Evolutionary conservation across 2,329 filamentous ascomycete genomes (phyloP), one percentile per base, ranked within the genome.

Genomic region (Scedosporium boydii): DNA sequence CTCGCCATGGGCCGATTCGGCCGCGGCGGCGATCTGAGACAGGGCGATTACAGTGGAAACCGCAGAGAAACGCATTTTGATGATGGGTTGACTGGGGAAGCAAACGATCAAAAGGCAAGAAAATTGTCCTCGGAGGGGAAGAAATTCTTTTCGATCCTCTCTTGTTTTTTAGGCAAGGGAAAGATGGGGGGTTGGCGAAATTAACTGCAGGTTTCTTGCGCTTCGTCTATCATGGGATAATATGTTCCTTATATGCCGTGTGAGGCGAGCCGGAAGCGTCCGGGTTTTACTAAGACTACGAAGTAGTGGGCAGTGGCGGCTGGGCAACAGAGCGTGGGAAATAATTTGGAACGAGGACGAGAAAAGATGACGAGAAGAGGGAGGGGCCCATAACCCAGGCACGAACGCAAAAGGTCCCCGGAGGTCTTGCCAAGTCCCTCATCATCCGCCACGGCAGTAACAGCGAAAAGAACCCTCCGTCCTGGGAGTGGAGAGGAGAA

Each of bases 1-100:
- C 0, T 87, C 70, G 4, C 80, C 72, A 65, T 85, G 79, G 68
- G 88, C 77, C 44, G 77, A 74, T 3, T 74, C 72, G 46, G 79
- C 80, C 26, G 79, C 80, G 12, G 71, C 72, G 64, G 72, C 74
- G 71, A 51, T 26, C 2, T 23, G 14, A n/a, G 60, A 29, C 10
- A 62, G 48, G 21, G 60, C 60, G 46, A 58, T 60, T 38, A 34
- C 42, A 16, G 59, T 26, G 48, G 58, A 29, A 27, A 29, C 51
- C 3, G 41, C 9, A n/a, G 48, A 42, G 59, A 42, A 56, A 16
- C 59, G 59, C 59, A 61, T 61, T 12, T 61, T 42, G 27, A 23
- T 21, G 44, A 48, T 55, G 51, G 21, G 14, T 2, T 23, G 18
- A 23, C 23, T 23, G 18, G 51, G 12, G 23, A 55, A 27, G 21